Base-by-base conservation (phyloP, 129 eudicot species). In the Solidago caesia region DNA sequence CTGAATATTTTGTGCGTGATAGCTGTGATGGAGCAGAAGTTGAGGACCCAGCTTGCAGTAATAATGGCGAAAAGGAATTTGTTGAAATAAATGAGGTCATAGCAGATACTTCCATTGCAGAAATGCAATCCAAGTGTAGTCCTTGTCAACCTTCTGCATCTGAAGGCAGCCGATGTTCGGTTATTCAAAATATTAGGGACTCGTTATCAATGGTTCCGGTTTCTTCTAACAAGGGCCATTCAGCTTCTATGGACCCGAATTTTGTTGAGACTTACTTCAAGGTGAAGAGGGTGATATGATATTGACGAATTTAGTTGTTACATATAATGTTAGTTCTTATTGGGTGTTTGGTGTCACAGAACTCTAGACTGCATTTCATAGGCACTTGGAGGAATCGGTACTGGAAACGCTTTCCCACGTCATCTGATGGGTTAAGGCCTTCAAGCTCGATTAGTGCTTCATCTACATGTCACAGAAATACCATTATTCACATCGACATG, bases 311-410 rank as follows among this genome's bases (percentile, higher is more conserved):
- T 56, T 33, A 47, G 39, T 69, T 47, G 52, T 47, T 29, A 62
- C 62, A 76, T 43, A 53, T 42, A 48, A 72, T 72, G 68, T 6
- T 44, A 45, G 10, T 55, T 15, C 21, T 79, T 67, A 44, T 44
- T 49, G 25, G 5, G 5, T 13, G 59, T 45, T 79, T 67, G 71
- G 69, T 75, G 75, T 83, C 47, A 42, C 91, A 94, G 99, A 85
- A 84, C 71, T 94, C 99, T 49, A 91, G 99, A 85, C 77, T 94
- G 76, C 99, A 94, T 84, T 94, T 94, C 76, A 91, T 94, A 72
- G 98, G 98, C 41, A 94, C 93, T 13, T 94, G 99, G 99, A 94
- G 97, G 82, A 87, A 82, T 79, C 92, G 97, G 45, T 94, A 94
- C 64, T 87, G 96, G 21, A 94, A 88, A 83, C 97, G 91, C 6